Evolutionary conservation across 805 yeast species (phyloP).

Genomic region (Yarrowia sp.): DNA sequence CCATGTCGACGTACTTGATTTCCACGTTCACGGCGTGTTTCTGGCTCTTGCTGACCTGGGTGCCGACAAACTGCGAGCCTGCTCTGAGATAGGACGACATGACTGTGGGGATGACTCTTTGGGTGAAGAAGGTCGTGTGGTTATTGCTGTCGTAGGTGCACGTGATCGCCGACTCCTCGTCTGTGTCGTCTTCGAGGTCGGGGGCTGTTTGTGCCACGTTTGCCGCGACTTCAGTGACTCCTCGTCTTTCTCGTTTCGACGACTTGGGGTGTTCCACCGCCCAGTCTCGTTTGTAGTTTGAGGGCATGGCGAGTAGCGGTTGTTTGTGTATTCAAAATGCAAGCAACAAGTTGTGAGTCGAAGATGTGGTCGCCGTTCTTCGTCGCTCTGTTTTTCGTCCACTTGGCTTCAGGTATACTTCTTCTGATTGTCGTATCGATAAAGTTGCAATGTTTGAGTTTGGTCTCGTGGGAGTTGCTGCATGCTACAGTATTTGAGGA

Average conservation of each 20-base stretch:
- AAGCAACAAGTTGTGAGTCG: not conserved
- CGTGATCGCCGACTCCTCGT: not conserved
- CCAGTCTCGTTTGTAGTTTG: slow-evolving; percentile 34
- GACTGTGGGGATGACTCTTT: slow-evolving; percentile 6
- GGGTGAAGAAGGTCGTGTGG: slow-evolving; percentile 29
- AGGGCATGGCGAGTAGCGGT: slow-evolving; percentile 9
- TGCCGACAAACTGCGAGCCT: slow-evolving; percentile 67
- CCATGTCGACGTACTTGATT: slow-evolving; percentile 70
- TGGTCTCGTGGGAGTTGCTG: slow-evolving; percentile 35
- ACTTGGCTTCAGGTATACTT: too few relatives aligned
- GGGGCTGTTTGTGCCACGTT: too few relatives aligned
- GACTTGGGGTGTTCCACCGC: slow-evolving; percentile 6
- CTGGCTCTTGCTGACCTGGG: slow-evolving; percentile 71
- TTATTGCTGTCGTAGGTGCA: slow-evolving; percentile 28
- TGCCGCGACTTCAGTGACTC: not conserved
- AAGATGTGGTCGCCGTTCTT: too few relatives aligned
- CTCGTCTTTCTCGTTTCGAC: slow-evolving; percentile 4
- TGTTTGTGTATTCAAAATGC: not conserved
- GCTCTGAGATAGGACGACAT: slow-evolving; percentile 61
- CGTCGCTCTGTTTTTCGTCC: too few relatives aligned
- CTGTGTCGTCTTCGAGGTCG: not conserved
- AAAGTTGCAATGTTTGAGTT: slow-evolving; percentile 8
- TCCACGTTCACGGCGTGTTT: slow-evolving; percentile 73
- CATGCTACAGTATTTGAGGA: not conserved
- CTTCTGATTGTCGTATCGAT: slow-evolving; percentile 1